Percentiles rank a stretch among this genome's conserved stretches.
Conservation (phyloP, 176 grass and related monocot genomes). For the Lolium rigidum region DNA sequence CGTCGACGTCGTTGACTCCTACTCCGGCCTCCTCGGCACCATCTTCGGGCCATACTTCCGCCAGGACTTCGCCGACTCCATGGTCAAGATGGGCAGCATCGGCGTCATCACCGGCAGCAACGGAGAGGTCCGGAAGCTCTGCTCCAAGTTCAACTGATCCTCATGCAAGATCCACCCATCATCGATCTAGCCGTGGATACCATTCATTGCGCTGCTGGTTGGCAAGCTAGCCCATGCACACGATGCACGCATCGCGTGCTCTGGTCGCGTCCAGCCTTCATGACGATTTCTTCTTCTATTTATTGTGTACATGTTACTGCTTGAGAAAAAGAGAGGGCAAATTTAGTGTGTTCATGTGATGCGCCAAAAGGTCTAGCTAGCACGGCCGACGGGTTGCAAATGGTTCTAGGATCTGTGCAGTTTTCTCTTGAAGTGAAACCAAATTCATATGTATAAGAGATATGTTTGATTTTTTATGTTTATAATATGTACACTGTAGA, state of each 20-base stretch:
- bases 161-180: neutral
- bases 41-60: constrained; percentile 69
- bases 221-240: neutral
- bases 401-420: neutral
- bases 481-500: constrained; percentile 4
- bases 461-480: neutral
- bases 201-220: constrained; percentile 28
- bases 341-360: neutral
- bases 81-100: constrained; percentile 80
- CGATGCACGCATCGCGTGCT: constrained; percentile 26
- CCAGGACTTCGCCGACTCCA: constrained; percentile 73
- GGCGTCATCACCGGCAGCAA: constrained; percentile 53
- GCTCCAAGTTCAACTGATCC: constrained; percentile 79
- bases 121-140: constrained; percentile 78
- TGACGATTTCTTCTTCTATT: constrained; percentile 18
- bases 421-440: constrained; percentile 23
- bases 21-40: constrained; percentile 52
- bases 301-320: constrained; percentile 42
- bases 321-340: neutral
- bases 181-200: neutral
- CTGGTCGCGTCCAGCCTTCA: constrained; percentile 19
- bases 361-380: neutral
- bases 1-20: constrained; percentile 78
- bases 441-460: constrained; percentile 18
- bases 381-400: neutral